These are phyloP conservation scores for Trichodelitschia bisporula DNA, from an alignment of 495 filamentous ascomycete species.

Conservation along the genomic window DNA sequence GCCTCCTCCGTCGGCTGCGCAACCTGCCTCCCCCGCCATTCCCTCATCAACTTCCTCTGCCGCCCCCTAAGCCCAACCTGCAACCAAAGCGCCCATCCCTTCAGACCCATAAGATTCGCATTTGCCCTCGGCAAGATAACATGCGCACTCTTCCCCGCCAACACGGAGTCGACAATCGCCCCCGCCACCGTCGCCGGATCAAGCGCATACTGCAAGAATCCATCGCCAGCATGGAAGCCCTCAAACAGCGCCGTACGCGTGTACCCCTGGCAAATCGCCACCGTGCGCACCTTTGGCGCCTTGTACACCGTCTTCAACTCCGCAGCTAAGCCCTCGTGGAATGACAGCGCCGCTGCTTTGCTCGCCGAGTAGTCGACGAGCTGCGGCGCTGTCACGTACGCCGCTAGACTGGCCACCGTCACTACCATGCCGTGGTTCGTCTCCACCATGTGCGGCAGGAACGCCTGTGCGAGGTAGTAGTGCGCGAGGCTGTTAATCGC, in stretches of 20 bases:
- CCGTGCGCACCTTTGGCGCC: slow-evolving; percentile 37
- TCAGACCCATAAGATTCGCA: too few species aligned
- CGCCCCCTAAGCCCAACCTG: too few species aligned
- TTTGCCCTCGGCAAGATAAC: slow-evolving; percentile 35
- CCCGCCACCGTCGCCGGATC: slow-evolving; percentile 40
- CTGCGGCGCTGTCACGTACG: slow-evolving; percentile 31
- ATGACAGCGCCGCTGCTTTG: slow-evolving; percentile 40
- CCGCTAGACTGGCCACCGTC: slow-evolving; percentile 40
- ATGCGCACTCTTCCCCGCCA: slow-evolving; percentile 30
- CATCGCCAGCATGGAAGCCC: slow-evolving; percentile 28
- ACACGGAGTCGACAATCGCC: slow-evolving; percentile 31
- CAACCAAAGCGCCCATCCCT: too few species aligned
- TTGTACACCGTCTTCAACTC: slow-evolving; percentile 35
- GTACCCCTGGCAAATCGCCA: slow-evolving; percentile 40
- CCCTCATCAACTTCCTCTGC: too few species aligned
- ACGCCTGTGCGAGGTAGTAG: slow-evolving; percentile 37
- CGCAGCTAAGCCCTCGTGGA: slow-evolving; percentile 43
- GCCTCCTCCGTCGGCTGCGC: too few species aligned
- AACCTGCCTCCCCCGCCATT: too few species aligned
- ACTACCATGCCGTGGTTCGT: slow-evolving; percentile 51
- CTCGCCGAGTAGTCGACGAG: slow-evolving; percentile 44
- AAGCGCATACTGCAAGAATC: slow-evolving; percentile 29
- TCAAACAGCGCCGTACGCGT: slow-evolving; percentile 34
- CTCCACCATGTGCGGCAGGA: slow-evolving; percentile 38
- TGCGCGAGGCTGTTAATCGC: slow-evolving; percentile 48